Evolutionary conservation across 139 green algal species (phyloP).

Genomic region (Auxenochlorella protothecoides): DNA sequence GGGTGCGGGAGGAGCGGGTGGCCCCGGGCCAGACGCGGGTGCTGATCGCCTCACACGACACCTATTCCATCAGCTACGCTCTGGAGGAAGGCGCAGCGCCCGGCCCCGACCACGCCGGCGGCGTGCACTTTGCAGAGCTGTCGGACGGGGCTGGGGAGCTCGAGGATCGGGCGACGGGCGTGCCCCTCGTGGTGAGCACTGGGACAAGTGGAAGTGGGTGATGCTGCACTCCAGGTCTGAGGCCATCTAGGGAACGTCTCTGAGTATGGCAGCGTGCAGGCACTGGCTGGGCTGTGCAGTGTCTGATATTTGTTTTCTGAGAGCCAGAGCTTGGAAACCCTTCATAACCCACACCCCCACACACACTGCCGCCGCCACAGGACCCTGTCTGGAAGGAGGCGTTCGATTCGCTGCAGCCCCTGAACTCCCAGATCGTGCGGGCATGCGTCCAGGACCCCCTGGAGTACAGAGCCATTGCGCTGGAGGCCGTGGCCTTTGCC

Average conservation of each 20-base stretch:
- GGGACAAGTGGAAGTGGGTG: no score
- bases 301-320: no score
- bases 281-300: no score
- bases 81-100: background rate
- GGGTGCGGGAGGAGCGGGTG: slow-evolving; percentile 42
- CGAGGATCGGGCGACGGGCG: background rate
- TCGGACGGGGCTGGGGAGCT: background rate
- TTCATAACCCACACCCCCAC: no score
- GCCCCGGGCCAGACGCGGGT: slow-evolving; percentile 18
- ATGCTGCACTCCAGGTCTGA: no score
- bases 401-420: slow-evolving; percentile 13
- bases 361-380: background rate
- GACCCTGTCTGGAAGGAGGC: slow-evolving; percentile 30
- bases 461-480: slow-evolving; percentile 38
- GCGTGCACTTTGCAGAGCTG: no score
- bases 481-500: slow-evolving; percentile 40
- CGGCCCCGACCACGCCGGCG: background rate
- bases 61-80: slow-evolving; percentile 43
- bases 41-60: slow-evolving; percentile 47
- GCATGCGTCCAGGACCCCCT: slow-evolving; percentile 47
- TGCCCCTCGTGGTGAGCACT: slow-evolving; percentile 3
- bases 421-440: slow-evolving; percentile 39
- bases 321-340: no score
- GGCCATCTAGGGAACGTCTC: no score
- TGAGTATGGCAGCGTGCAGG: no score